phyloP scores from a whole-genome alignment of 140 eudicot genomes.

The Anethum foeniculum region DNA sequence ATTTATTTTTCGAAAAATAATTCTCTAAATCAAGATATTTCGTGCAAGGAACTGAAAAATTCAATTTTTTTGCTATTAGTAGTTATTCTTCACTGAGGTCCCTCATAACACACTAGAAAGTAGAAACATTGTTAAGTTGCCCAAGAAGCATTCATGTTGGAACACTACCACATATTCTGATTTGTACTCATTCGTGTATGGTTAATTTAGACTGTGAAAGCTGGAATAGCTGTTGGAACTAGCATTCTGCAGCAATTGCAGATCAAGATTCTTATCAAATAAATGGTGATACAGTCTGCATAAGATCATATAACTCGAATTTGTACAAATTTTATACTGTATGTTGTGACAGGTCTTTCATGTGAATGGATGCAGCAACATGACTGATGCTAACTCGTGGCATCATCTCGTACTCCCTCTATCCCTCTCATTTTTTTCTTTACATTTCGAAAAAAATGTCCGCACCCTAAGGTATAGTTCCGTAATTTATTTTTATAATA shows the following conservation, averaged over 20 bases:
- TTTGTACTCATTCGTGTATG: neutral
- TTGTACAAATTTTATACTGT: neutral
- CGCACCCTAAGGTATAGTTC: too few species aligned
- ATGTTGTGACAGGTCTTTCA: neutral
- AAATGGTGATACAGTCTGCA: neutral
- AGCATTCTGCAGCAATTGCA: neutral
- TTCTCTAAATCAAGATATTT: too few species aligned
- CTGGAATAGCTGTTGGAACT: neutral
- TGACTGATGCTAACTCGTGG: neutral
- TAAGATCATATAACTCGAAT: neutral
- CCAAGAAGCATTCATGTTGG: neutral
- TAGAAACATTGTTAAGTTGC: too few species aligned
- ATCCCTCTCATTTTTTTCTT: too few species aligned
- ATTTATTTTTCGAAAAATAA: too few species aligned
- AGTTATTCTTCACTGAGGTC: too few species aligned
- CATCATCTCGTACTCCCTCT: too few species aligned
- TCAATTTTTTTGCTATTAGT: too few species aligned
- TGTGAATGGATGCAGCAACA: neutral
- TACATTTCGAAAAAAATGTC: too few species aligned
- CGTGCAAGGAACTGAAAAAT: too few species aligned
- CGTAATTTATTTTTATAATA: too few species aligned
- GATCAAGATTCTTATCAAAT: neutral
- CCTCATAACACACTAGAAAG: too few species aligned
- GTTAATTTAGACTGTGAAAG: neutral
- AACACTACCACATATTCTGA: neutral